Evolutionary conservation across 257 asterid genomes (phyloP).

Genomic region (Galeopsis tetrahit): DNA sequence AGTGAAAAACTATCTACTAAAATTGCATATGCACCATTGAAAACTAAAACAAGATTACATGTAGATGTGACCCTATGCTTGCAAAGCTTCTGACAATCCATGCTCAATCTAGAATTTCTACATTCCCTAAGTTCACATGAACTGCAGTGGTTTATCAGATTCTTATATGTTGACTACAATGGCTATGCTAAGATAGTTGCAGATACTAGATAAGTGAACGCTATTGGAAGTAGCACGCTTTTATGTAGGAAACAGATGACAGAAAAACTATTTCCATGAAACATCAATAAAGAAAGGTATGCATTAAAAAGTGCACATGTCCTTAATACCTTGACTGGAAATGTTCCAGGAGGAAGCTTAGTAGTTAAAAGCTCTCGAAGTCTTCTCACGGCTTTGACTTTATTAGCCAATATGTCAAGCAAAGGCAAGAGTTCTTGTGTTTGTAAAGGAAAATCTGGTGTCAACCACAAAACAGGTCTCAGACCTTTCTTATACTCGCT

Average conservation of each 20-base stretch:
- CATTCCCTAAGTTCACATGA: slow-evolving; percentile 1
- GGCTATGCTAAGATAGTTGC: background rate
- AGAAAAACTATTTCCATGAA: slow-evolving; percentile 19
- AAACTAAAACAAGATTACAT: background rate
- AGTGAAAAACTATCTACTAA: background rate
- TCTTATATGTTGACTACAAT: background rate
- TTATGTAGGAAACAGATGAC: slow-evolving; percentile 15
- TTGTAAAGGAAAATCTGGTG: slow-evolving; percentile 95
- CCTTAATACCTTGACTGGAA: slow-evolving; percentile 89
- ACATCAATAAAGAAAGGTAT: slow-evolving; percentile 12
- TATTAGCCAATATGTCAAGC: slow-evolving; percentile 96
- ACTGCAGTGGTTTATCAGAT: slow-evolving; percentile 13
- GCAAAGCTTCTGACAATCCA: background rate
- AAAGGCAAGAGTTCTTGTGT: slow-evolving; percentile 95
- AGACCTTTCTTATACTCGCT: slow-evolving; percentile 92
- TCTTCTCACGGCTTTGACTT: slow-evolving; percentile 96
- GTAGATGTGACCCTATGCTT: background rate
- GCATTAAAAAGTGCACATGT: slow-evolving; percentile 25
- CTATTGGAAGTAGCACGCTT: too few relatives aligned
- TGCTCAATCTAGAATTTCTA: slow-evolving; percentile 4
- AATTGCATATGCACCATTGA: background rate
- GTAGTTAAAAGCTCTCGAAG: slow-evolving; percentile 97
- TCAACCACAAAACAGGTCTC: slow-evolving; percentile 96
- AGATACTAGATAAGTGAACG: background rate
- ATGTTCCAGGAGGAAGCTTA: slow-evolving; percentile 88